Base-by-base conservation (phyloP, 2,329 filamentous ascomycete genomes). In the Verticillium tricorpus region DNA sequence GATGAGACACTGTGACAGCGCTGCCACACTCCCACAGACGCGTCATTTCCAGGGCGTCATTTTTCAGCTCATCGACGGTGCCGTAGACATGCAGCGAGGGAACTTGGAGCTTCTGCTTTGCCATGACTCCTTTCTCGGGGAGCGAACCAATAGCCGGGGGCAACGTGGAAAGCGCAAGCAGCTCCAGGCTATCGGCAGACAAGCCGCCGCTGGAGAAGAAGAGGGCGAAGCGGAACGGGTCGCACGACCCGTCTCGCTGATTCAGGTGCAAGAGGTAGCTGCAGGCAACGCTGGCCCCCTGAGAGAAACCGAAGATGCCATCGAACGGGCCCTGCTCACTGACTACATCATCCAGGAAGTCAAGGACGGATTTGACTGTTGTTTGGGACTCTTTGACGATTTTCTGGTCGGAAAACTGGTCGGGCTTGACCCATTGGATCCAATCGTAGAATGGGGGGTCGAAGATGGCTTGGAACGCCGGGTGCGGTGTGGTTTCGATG, bases 231-330 rank as follows among this genome's bases (percentile, higher is more conserved):
- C 60, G 60, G 58, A 64, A 64, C 15, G 60, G 58, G 1, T 56
- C 45, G 3, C 62, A 59, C 17, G 62, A 56, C 15, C 61, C 58
- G 31, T 57, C 58, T 25, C 56, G 45, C 34, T 61, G 63, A 4
- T 63, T 31, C 28, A 56, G 63, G 45, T 61, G 40, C 11, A 54
- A 54, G 28, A 61, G 60, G 22, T 61, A 64, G 2, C 58, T 63
- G 3, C 57, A 40, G 0, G 64, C 63, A 2, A 66, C 9, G 2
- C 60, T 63, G 37, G 64, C 66, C 2, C 67, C 67, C 45, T 67
- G 63, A 15, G 66, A 67, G 56, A 69, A 69, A n/a, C 67, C 66
- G 8, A 69, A 6, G 19, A 65, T 58, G 19, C 61, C 66, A 40
- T 69, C 67, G n/a, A 68, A 68, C 0, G 67, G 67, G 3, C 67